Evolutionary conservation across 805 yeast species (phyloP), one percentile per base, ranked within the genome.

Genomic region (Cyberlindnera japonica): DNA sequence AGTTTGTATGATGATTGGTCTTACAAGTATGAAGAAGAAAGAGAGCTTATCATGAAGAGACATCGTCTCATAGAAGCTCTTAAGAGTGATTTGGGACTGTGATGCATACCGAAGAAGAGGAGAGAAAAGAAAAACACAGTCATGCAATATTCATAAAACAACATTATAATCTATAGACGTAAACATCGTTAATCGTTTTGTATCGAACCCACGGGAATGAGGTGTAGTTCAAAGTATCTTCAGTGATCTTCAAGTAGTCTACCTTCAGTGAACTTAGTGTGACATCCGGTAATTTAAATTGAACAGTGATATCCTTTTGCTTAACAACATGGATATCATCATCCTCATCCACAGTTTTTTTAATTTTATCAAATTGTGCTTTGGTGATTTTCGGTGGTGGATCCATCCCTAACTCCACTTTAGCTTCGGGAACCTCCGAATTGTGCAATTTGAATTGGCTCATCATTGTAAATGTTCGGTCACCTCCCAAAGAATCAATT

Each of bases 141-240:
- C 33, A 17, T 10, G 18, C 20, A 29, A 7, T 18, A 32, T 32
- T 18, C 35, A 20, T 10, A 22, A 6, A n/a, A n/a, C n/a, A n/a
- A n/a, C n/a, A n/a, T n/a, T 40, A 38, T 38, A 48, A 24, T 53
- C 61, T 56, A 46, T 53, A 56, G 18, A 56, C 45, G 41, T 54
- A 56, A 40, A 64, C 69, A 49, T 67, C 74, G 26, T 45, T 53
- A 17, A 59, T 47, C 5, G 74, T 72, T 43, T 71, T 62, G 53
- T 83, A 82, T 39, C 83, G 68, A 1, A 84, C 82, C 95, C 95
- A 84, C 0, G 93, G 90, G 54, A 84, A 83, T 30, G 85, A 74
- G 6, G 84, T 77, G 49, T 80, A 80, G 38, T 73, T 67, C 54
- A 83, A 58, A 37, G 69, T 71, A 6, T 44, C 38, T 51, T 84